Evolutionary conservation across 179 eudicot species (phyloP).

Genomic region (Nepenthes alata): DNA sequence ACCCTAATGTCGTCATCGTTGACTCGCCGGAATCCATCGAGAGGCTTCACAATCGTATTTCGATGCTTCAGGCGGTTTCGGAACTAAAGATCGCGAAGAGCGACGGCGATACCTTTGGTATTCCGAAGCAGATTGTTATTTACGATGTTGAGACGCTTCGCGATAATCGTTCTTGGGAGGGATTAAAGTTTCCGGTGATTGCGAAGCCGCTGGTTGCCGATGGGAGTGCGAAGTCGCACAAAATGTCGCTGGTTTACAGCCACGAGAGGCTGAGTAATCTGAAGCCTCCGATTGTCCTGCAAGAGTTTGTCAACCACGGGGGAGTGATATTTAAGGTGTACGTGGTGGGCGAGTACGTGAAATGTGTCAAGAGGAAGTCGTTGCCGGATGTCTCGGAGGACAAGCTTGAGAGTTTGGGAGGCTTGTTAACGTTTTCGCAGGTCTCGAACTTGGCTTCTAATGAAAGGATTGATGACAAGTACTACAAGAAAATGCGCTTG

Average conservation of each 20-base stretch:
- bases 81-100: slow-evolving; percentile 22
- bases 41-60: slow-evolving; percentile 54
- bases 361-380: slow-evolving; percentile 40
- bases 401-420: slow-evolving; percentile 28
- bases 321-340: slow-evolving; percentile 42
- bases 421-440: slow-evolving; percentile 33
- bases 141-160: slow-evolving; percentile 35
- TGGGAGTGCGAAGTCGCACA: slow-evolving; percentile 40
- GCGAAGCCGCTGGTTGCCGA: slow-evolving; percentile 39
- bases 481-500: slow-evolving; percentile 34
- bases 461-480: slow-evolving; percentile 30
- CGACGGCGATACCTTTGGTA: slow-evolving; percentile 33
- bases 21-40: slow-evolving; percentile 50
- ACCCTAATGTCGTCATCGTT: slow-evolving; percentile 37
- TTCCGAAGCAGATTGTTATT: slow-evolving; percentile 54
- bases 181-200: slow-evolving; percentile 34
- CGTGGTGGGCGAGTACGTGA: slow-evolving; percentile 34
- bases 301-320: slow-evolving; percentile 37
- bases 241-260: slow-evolving; percentile 35
- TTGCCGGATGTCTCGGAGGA: slow-evolving; percentile 38
- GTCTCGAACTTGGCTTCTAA: slow-evolving; percentile 33
- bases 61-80: slow-evolving; percentile 58
- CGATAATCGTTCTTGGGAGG: slow-evolving; percentile 33
- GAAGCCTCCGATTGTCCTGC: slow-evolving; percentile 42
- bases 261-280: slow-evolving; percentile 20